A percentile compares a stretch with the other conserved stretches of the same genome.
phyloP scores from a whole-genome alignment of 2,329 filamentous ascomycete species.

The Endocalyx cinctus region DNA sequence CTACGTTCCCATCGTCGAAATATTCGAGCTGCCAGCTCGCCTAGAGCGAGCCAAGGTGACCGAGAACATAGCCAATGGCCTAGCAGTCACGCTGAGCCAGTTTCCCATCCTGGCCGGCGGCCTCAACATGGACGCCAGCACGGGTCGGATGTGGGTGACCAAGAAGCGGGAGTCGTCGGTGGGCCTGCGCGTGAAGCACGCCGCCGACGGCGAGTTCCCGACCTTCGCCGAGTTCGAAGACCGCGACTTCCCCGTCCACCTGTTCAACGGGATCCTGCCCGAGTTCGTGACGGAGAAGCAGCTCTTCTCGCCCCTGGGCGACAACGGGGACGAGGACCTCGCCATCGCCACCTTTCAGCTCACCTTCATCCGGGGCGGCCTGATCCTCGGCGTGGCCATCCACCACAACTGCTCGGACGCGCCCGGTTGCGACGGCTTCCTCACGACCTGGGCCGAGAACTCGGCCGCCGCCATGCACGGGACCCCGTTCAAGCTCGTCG shows the following conservation, averaged over 20 bases:
- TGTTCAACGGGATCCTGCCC: constrained; percentile 9
- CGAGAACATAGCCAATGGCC: constrained; percentile 12
- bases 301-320: constrained; percentile 7
- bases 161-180: constrained; percentile 10
- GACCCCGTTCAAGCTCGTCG: constrained; percentile 2
- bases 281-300: constrained; percentile 7
- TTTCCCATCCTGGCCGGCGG: constrained; percentile 13
- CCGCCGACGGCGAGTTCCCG: constrained; percentile 9
- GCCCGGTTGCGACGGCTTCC: constrained; percentile 21
- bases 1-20: constrained; percentile 13
- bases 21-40: constrained; percentile 10
- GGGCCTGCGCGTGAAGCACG: constrained; percentile 11
- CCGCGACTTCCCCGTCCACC: constrained; percentile 12
- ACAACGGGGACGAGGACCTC: constrained; percentile 1
- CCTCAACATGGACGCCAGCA: constrained; percentile 10
- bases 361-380: constrained; percentile 24
- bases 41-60: neutral
- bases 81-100: constrained; percentile 14
- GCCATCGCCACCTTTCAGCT: constrained; percentile 17
- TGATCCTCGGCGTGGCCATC: constrained; percentile 21
- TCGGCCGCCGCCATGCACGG: constrained; percentile 12
- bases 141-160: constrained; percentile 14
- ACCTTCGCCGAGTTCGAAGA: constrained; percentile 13
- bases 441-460: constrained; percentile 23
- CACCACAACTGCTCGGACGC: constrained; percentile 20